phyloP scores from a whole-genome alignment of 164 flowering plant species.

The Euptelea pleiosperma region DNA sequence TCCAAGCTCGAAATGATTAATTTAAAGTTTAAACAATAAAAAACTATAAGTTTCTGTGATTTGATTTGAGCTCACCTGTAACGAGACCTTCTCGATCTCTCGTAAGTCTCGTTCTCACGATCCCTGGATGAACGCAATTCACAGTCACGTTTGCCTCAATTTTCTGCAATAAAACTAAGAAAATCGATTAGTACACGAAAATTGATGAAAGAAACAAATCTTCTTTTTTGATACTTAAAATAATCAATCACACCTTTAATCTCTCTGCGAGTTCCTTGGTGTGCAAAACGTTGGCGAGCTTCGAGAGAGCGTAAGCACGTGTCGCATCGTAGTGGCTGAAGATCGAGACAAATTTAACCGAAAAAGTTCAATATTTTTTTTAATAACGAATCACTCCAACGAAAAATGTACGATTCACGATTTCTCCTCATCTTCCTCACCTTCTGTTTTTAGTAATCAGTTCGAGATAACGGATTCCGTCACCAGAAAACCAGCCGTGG shows the following conservation, averaged over 20 bases:
- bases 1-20: not conserved
- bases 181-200: not conserved
- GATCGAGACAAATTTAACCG: constrained; percentile 13
- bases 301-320: constrained; percentile 92
- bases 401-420: not conserved
- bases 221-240: not conserved
- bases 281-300: constrained; percentile 87
- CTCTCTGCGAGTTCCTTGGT: constrained; percentile 68
- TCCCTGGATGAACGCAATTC: constrained; percentile 92
- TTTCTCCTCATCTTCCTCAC: constrained; percentile 23
- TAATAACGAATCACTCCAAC: not conserved
- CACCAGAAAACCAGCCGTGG: constrained; percentile 85
- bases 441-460: constrained; percentile 50
- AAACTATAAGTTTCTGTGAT: too few relatives aligned
- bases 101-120: constrained; percentile 88
- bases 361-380: constrained; percentile 13
- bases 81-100: constrained; percentile 87
- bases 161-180: constrained; percentile 37
- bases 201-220: constrained; percentile 15
- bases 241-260: constrained; percentile 47
- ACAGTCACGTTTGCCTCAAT: constrained; percentile 83
- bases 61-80: constrained; percentile 48
- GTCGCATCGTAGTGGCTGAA: constrained; percentile 72
- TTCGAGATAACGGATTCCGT: constrained; percentile 54
- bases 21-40: not conserved